Base-by-base conservation (phyloP, 1,139 yeast species). In the Blastobotrys aristatus region DNA sequence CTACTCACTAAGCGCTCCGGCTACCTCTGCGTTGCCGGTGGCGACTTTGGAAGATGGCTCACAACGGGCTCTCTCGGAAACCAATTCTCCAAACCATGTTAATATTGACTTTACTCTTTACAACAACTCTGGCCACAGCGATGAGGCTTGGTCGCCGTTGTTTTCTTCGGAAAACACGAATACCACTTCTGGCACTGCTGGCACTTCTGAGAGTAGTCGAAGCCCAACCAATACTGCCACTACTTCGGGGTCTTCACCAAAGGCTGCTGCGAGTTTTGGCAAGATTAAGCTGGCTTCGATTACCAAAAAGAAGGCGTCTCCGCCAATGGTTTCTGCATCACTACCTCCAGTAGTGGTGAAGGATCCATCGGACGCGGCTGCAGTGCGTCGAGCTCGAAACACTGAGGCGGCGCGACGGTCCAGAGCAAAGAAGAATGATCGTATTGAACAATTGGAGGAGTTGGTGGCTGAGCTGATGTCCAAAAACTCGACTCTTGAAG, bases 361-460 rank as follows among this genome's bases (percentile, higher is more conserved):
- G 44, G 71, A 73, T 42, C 69, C 76, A 26, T 67, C 65, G 46
- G 96, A 89, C 67, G 80, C 85, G 16, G 77, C 76, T 50, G 78
- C 88, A 46, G 64, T 84, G 61, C 87, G 90, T 67, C 81, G 98
- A 62, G 97, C 97, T 36, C 81, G 90, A 67, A 90, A 90, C 74
- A 90, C 97, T 21, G 96, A 89, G 66, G 97, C 97, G 52, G 97
- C 97, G 14, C 81, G 97, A 68, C 78, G 97, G 64, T 88, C 97
- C 39, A 77, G 97, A 59, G 96, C 96, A 36, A 81, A 96, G 69
- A 88, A 89, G 71, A 81, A 85, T 80, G 88, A 85, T 66, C 78
- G 95, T 67, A 84, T 90, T 87, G 63, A 68, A 50, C 95, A 87
- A 64, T 73, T 90, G 65, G 97, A 90, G 68, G 78, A 69, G 27